A percentile compares a stretch with the other conserved stretches of the same genome.
These are phyloP conservation scores for Nematodospora valgi DNA, from an alignment of 805 yeast species.

Conservation along the genomic window DNA sequence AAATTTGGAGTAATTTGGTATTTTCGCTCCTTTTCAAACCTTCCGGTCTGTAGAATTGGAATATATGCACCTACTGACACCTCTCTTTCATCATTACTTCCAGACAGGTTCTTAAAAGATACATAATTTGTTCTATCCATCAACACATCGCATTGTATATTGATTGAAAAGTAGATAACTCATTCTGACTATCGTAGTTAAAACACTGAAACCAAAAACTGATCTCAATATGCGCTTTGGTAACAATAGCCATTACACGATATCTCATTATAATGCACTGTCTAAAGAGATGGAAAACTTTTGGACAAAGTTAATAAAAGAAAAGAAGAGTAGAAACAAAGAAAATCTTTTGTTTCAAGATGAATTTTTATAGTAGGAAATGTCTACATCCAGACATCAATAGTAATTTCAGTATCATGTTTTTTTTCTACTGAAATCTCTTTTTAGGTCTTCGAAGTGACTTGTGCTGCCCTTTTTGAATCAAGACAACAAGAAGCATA, in stretches of 20 bases:
- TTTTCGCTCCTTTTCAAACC: too few species aligned
- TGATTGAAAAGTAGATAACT: too few species aligned
- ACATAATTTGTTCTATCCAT: conserved; percentile 41
- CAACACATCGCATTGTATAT: conserved; percentile 43
- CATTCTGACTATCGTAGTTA: too few species aligned
- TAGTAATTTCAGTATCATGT: background rate
- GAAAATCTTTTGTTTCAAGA: background rate
- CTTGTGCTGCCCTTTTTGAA: too few species aligned
- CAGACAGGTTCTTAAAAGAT: conserved; percentile 50
- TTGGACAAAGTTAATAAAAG: conserved; percentile 58
- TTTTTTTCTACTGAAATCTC: too few species aligned
- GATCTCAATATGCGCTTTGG: conserved; percentile 2
- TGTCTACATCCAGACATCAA: conserved; percentile 4
- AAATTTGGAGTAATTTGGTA: too few species aligned
- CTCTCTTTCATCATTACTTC: conserved; percentile 46
- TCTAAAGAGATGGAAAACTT: conserved; percentile 63
- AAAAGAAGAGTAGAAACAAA: conserved; percentile 9
- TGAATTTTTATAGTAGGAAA: background rate
- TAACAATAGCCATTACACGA: conserved; percentile 1
- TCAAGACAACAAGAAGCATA: background rate
- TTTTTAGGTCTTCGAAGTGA: too few species aligned
- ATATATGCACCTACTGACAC: conserved; percentile 49
- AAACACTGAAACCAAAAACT: conserved; percentile 5
- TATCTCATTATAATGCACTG: conserved; percentile 47
- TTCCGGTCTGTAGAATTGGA: too few species aligned